Base-by-base conservation (phyloP, 2,329 filamentous ascomycete genomes). In the Amylocarpus encephaloides region DNA sequence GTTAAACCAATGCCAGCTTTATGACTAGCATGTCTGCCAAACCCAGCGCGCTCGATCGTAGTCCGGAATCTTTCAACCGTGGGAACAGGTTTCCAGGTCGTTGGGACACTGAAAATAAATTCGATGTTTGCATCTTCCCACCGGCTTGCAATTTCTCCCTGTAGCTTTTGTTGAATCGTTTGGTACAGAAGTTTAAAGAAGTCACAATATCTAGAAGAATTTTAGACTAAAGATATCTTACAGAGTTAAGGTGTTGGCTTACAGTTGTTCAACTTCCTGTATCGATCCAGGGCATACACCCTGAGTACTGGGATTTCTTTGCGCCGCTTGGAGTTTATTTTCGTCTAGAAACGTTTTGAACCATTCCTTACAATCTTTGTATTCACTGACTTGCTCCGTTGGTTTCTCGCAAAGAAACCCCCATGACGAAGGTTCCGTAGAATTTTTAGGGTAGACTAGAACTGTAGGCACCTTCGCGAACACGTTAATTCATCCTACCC, bases 1-100 rank as follows among this genome's bases (percentile, higher is more conserved):
- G 75, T 78, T 13, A 78, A 62, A 0, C 72, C 73, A 44, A 77
- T 73, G 0, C 52, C 62, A 3, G 69, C 67, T 2, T 53, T 62
- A 58, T 77, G 73, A 29, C 62, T 57, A 0, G 54, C 51, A 43
- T 58, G 58, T 15, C 38, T 49, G 11, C 58, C 57, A 51, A 66
- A 64, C 11, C 68, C 65, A 2, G 64, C 66, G 1, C 47, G 42
- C 46, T 62, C 49, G 2, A 69, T 62, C 1, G 67, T 58, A 7
- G 38, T 42, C 15, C 63, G 53, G 6, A 65, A 69, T 43, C 67
- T 61, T 34, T 66, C 65, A 16, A 70, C 62, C 50, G 69, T 68
- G 3, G 62, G 57, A 15, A 48, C 40, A n/a, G 66, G 60, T 48
- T 66, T 68, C 70, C 69, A 71, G 1, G 69, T 71, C 5, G 69